Base-by-base conservation (phyloP, 164 flowering plant species). In the Umbilicus rupestris region DNA sequence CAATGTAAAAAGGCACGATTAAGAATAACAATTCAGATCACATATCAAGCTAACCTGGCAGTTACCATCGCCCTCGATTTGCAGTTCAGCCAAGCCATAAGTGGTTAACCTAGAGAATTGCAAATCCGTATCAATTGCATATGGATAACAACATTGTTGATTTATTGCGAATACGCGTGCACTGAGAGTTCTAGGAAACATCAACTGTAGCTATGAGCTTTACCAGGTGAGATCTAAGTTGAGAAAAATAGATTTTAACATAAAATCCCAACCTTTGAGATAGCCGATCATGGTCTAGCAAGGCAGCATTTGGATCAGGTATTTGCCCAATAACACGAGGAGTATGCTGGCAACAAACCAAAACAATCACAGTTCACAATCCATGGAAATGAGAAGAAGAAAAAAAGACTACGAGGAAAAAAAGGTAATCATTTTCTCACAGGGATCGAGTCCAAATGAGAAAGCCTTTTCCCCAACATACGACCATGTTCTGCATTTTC, bases 1-100 rank as follows among this genome's bases (percentile, higher is more conserved):
- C 5, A 15, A 16, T 47, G 37, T 67, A 52, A 7, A 31, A 50
- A 52, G 17, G 30, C 16, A 41, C 9, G 46, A 22, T 37, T 17
- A 49, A 50, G 17, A 22, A 11, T 22, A 4, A 17, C 14, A 9
- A 50, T 52, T 14, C 12, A 58, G 37, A 9, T 62, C 15, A 28
- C 37, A 26, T 22, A 55, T 39, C 1, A 2, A 31, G 16, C 55
- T 62, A 66, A 92, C 98, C 98, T 89, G 98, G 74, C 98, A 92
- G 75, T 92, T 92, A 22, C 98, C 98, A 77, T 92, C 98, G 62
- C 98, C 98, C 73, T 85, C 91, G 26, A 92, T 90, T 69, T 83
- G 95, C 70, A 89, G 69, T 75, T 92, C 98, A 65, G 86, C 85
- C 73, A 92, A 75, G 68, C 83, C 90, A 80, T 92, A 89, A 26